Evolutionary conservation across 805 yeast genomes (phyloP).

Genomic region (Ogataea zsoltii): DNA sequence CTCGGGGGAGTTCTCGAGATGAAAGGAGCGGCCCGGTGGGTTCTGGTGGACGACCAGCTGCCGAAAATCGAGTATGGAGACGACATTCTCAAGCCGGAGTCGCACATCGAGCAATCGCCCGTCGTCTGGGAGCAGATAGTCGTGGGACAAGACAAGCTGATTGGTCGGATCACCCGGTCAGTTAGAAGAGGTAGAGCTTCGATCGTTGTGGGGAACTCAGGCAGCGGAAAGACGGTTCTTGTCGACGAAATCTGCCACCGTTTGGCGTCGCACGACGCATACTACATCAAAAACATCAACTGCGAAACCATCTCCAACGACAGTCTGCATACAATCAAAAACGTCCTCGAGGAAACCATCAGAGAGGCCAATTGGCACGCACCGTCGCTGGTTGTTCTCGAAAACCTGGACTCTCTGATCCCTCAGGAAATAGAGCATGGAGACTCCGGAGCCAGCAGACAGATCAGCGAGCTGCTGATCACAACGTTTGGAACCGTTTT

Average conservation of each 20-base stretch:
- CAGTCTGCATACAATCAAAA: constrained; percentile 44
- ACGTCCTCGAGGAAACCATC: constrained; percentile 52
- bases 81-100: constrained; percentile 45
- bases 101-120: constrained; percentile 25
- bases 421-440: constrained; percentile 61
- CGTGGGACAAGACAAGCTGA: constrained; percentile 57
- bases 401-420: constrained; percentile 72
- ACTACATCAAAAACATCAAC: constrained; percentile 47
- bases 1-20: constrained; percentile 61
- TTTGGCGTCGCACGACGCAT: constrained; percentile 42
- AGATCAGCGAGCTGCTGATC: constrained; percentile 61
- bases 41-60: constrained; percentile 20
- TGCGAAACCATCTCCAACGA: constrained; percentile 63
- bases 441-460: constrained; percentile 62
- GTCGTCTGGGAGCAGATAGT: constrained; percentile 27
- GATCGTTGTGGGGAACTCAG: constrained; percentile 70
- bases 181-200: constrained; percentile 50
- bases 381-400: constrained; percentile 74
- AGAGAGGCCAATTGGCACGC: constrained; percentile 59
- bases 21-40: constrained; percentile 37
- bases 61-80: constrained; percentile 50
- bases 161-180: constrained; percentile 41
- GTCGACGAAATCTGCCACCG: constrained; percentile 42
- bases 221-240: constrained; percentile 76
- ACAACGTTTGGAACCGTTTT: constrained; percentile 44